Base-by-base conservation (phyloP, 2,329 filamentous ascomycete genomes). In the Pseudodiploospora longispora region DNA sequence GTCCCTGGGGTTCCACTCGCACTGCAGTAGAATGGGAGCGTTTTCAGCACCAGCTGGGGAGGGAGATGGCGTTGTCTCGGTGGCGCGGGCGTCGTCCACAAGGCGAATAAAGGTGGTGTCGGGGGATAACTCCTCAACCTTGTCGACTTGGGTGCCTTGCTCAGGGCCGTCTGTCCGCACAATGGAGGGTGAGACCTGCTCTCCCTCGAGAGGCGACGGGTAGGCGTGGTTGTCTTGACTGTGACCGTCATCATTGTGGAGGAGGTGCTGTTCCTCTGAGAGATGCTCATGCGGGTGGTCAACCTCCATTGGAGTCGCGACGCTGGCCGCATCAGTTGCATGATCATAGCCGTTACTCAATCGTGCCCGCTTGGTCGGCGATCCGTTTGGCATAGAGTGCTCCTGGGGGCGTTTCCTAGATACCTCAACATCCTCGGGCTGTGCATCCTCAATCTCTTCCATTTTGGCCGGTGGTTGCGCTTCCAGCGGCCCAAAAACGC, bases 1-100 rank as follows among this genome's bases (percentile, higher is more conserved):
- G 69, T 83, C 74, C 64, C 62, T 71, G 54, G 80, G 80, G 70
- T 76, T 82, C 76, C 78, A 83, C 71, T 81, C 77, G 73, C 79
- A 82, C 64, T 82, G 78, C 68, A 83, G 71, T 63, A 83, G 66
- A 57, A 81, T 72, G 59, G 79, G 76, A 64, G 70, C 69, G 56
- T 72, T 76, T 59, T 78, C 74, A 50, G 59, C 56, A 48, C 63
- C 60, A 44, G 55, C 53, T 51, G 66, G 63, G 27, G 65, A 63
- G 47, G 62, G 55, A 40, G 64, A 60, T 35, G 64, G 60, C 55
- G 62, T 55, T 54, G 55, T 52, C 57, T 63, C 52, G 58, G 63
- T 51, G 61, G 55, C 50, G 57, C 57, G 47, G 38, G 57, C 52
- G 43, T 71, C 66, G 53, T 73, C 69, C 52, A 66, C 64, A 51